These are phyloP conservation scores for Cladorrhinum sp. DNA, from an alignment of 2,329 filamentous ascomycete genomes.

Conservation along the genomic window DNA sequence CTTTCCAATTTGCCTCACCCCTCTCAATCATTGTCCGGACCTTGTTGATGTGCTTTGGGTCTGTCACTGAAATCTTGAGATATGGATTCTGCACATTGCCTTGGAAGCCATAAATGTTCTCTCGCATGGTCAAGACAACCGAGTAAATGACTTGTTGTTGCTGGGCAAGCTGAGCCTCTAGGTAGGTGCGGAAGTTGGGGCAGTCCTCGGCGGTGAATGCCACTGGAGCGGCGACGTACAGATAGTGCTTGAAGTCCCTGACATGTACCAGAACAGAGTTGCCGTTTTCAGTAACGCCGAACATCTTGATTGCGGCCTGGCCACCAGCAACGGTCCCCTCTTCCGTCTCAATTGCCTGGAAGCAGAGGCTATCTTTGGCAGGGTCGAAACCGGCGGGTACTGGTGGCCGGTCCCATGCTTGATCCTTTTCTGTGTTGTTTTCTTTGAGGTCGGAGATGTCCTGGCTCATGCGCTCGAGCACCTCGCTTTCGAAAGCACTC, in stretches of 20 bases:
- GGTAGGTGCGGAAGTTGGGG: slow-evolving; percentile 70
- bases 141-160: slow-evolving; percentile 73
- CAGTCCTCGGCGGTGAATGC: slow-evolving; percentile 78
- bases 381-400: slow-evolving; percentile 47
- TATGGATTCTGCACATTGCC: slow-evolving; percentile 91
- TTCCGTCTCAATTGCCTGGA: slow-evolving; percentile 94
- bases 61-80: slow-evolving; percentile 87
- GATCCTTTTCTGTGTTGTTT: slow-evolving; percentile 87
- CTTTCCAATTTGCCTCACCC: slow-evolving; percentile 81
- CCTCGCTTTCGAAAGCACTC: slow-evolving; percentile 89
- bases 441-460: slow-evolving; percentile 83
- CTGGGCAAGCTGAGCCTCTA: slow-evolving; percentile 76
- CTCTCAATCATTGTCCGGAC: slow-evolving; percentile 73
- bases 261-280: slow-evolving; percentile 95
- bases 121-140: slow-evolving; percentile 76
- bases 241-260: slow-evolving; percentile 92
- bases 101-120: slow-evolving; percentile 92
- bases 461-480: slow-evolving; percentile 93
- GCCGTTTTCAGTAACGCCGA: slow-evolving; percentile 79
- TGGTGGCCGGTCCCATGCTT: slow-evolving; percentile 74
- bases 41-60: slow-evolving; percentile 77
- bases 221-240: slow-evolving; percentile 86
- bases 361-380: slow-evolving; percentile 68
- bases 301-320: slow-evolving; percentile 78
- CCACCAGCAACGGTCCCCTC: slow-evolving; percentile 80